Base-by-base conservation (phyloP, 2,329 filamentous ascomycete genomes). In the Talaromyces marneffei region DNA sequence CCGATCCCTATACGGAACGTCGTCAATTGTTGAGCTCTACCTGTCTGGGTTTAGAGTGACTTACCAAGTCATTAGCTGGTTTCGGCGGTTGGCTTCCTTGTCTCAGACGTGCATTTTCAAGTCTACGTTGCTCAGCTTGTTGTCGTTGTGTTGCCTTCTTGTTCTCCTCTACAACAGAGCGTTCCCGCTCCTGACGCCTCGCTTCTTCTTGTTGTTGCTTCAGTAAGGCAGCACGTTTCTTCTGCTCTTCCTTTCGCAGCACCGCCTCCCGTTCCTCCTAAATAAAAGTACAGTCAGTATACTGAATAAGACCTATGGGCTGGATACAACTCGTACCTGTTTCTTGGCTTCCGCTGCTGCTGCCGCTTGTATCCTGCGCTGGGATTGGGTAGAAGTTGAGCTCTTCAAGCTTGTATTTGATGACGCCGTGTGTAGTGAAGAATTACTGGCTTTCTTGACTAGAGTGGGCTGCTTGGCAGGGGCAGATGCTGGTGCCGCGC, bases 221-320 rank as follows among this genome's bases (percentile, higher is more conserved):
- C 57, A 64, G 65, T 29, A 79, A 76, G 39, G 84, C 85, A 53
- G 85, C 84, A 62, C 89, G 83, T 76, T 92, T 91, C 75, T 95
- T 96, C 39, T 88, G 87, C 20, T 95, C 90, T 8, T 87, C 87
- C 70, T 91, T 93, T 55, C 87, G 85, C 23, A 54, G 31, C 68
- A 92, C 87, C 14, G 86, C 85, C 65, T 92, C 90, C 53, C 87
- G 85, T 71, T 95, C 91, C 68, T 96, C 92, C 71, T 85, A 63
- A 4, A 61, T 54, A 14, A 27, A 40, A 33, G 5, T 3, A 44
- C 12, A 27, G 20, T 52, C 29, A 52, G 48, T 33, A 31, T 4
- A 33, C 10, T 33, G 18, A 52, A 35, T 23, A 10, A 52, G n/a
- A 20, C n/a, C 4, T 52, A 1, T 23, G 48, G n/a, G 2, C 23